A percentile compares a stretch with the other conserved stretches of the same genome.
Evolutionary conservation across 768 basidiomycete species (phyloP).

Genomic region (Tricholoma saponaceum): DNA sequence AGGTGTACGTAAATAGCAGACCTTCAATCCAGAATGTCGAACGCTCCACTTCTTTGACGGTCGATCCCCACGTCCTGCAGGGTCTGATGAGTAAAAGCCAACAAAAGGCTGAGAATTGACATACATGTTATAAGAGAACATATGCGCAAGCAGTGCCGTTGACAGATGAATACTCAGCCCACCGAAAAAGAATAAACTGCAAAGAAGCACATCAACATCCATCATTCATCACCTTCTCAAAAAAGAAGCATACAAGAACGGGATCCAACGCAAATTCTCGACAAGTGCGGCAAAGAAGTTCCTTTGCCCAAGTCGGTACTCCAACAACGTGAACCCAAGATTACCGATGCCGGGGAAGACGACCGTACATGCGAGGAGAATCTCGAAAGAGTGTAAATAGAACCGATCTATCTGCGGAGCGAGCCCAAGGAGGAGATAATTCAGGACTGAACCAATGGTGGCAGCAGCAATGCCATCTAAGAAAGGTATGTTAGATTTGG

Average conservation of each 20-base stretch:
- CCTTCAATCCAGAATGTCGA: too few species aligned
- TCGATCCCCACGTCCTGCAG: too few species aligned
- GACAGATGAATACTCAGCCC: slow-evolving; percentile 71
- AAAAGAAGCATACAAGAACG: slow-evolving; percentile 60
- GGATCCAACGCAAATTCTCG: slow-evolving; percentile 62
- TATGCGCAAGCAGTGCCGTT: slow-evolving; percentile 60
- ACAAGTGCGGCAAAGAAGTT: slow-evolving; percentile 42
- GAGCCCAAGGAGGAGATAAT: slow-evolving; percentile 57
- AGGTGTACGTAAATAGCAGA: too few species aligned
- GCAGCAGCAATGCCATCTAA: too few species aligned
- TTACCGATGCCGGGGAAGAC: slow-evolving; percentile 77
- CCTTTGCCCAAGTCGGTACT: slow-evolving; percentile 66
- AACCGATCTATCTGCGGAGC: slow-evolving; percentile 58
- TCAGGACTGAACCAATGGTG: too few species aligned
- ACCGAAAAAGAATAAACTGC: slow-evolving; percentile 71
- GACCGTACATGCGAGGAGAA: slow-evolving; percentile 69
- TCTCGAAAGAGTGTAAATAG: slow-evolving; percentile 79
- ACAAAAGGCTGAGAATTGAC: neutral
- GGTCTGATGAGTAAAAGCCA: slow-evolving; percentile 3
- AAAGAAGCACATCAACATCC: neutral
- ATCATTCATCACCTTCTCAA: neutral
- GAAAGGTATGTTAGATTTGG: too few species aligned
- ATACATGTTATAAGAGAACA: slow-evolving; percentile 61
- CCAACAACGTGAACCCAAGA: slow-evolving; percentile 66
- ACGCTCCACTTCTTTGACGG: too few species aligned